Evolutionary conservation across 495 filamentous ascomycete genomes (phyloP).

Genomic region (Penicillium manginii): DNA sequence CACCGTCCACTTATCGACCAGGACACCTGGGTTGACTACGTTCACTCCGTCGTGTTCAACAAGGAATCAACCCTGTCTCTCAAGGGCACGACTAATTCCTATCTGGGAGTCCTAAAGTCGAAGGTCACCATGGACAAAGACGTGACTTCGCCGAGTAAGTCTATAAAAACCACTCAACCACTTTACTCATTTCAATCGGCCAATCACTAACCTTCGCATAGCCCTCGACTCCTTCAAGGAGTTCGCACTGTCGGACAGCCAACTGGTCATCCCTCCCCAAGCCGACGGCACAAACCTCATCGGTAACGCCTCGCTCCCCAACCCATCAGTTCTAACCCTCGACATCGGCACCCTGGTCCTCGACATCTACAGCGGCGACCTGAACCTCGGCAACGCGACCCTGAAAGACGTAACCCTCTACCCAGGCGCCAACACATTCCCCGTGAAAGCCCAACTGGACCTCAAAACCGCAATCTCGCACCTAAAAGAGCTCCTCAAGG

Average conservation of each 20-base stretch:
- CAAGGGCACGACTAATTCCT: slow-evolving; percentile 37
- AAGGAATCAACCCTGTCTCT: slow-evolving; percentile 35
- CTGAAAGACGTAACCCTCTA: slow-evolving; percentile 59
- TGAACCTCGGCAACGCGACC: slow-evolving; percentile 56
- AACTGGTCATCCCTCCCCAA: slow-evolving; percentile 23
- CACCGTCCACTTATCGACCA: slow-evolving; percentile 30
- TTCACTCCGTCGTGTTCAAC: slow-evolving; percentile 37
- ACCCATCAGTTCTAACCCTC: slow-evolving; percentile 42
- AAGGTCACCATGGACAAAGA: slow-evolving; percentile 43
- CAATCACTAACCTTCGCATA: slow-evolving; percentile 15
- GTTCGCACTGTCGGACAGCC: slow-evolving; percentile 31
- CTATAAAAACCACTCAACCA: neutral
- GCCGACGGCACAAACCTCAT: slow-evolving; percentile 39
- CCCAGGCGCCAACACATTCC: slow-evolving; percentile 62
- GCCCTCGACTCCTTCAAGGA: slow-evolving; percentile 35
- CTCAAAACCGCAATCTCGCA: slow-evolving; percentile 34
- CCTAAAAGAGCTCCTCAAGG: slow-evolving; percentile 30
- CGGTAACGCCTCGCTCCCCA: slow-evolving; percentile 42
- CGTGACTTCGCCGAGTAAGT: slow-evolving; percentile 39
- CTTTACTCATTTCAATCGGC: neutral
- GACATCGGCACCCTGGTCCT: slow-evolving; percentile 42
- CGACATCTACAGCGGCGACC: slow-evolving; percentile 37
- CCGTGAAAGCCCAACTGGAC: slow-evolving; percentile 49
- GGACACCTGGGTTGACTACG: slow-evolving; percentile 38
- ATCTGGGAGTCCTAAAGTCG: slow-evolving; percentile 38